Base-by-base conservation (phyloP, 805 yeast genomes). In the Schwanniomyces sp. region DNA sequence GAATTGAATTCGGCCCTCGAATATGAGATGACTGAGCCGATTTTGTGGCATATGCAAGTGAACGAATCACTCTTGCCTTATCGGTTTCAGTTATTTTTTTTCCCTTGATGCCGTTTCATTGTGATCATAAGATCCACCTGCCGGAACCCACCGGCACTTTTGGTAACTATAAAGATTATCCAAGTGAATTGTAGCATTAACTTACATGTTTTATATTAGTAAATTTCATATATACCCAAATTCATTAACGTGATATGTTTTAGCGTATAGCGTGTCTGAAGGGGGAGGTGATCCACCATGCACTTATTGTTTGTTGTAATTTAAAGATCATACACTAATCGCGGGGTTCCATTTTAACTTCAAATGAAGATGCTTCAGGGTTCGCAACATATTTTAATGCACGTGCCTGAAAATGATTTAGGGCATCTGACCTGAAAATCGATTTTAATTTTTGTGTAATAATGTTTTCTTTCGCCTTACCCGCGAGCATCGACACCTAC, bases 1-100 rank as follows among this genome's bases (percentile, higher is more conserved):
- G n/a, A n/a, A n/a, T n/a, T n/a, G n/a, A n/a, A 30, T 16, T 32
- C 36, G 21, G 36, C 9, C 16, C 18, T 10, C 27, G 5, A 37
- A 3, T 37, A 21, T 14, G 18, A 21, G 5, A 21, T 6, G n/a
- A 3, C 14, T 14, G 7, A 18, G 5, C 26, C 26, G 26, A 37
- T 11, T 37, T 37, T 37, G 40, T 37, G 40, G 11, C 40, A 37
- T 21, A 18, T 37, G 40, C 40, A n/a, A 37, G 40, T 11, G 40
- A 37, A 32, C 36, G 11, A 32, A 14, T 12, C 6, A 6, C 7
- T 12, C 12, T 29, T 29, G 4, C 36, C 36, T 32, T 32, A 32
- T 32, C 36, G 36, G 17, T 18, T 10, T 7, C n/a, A 21, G 5
- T 5, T 21, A 5, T 4, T 4, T 21, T 21, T 5, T 21, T 5